Evolutionary conservation across 1,284 basidiomycete species (phyloP).

Genomic region (Trametes sp.): DNA sequence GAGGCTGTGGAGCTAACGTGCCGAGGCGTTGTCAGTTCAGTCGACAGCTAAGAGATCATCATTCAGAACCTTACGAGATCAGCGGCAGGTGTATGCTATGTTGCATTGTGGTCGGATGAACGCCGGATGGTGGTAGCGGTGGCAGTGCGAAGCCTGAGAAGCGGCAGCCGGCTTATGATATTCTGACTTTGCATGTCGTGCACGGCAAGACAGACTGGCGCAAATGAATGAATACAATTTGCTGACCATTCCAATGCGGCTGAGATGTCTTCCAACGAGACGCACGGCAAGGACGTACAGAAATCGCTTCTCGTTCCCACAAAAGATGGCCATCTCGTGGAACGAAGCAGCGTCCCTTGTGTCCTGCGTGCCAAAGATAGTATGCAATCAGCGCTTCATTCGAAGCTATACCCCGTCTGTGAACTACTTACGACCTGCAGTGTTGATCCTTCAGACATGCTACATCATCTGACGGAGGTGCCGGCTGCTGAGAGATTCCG

Average conservation of each 20-base stretch:
- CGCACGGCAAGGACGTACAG: neutral
- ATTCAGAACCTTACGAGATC: neutral
- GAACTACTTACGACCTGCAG: neutral
- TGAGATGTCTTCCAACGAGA: neutral
- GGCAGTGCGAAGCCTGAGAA: conserved; percentile 1
- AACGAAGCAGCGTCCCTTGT: neutral
- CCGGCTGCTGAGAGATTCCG: neutral
- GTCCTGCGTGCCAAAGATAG: neutral
- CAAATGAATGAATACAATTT: neutral
- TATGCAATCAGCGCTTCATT: neutral
- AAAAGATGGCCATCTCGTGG: neutral
- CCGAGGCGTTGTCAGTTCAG: neutral
- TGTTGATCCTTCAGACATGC: neutral
- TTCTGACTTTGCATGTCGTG: neutral
- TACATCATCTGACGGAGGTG: neutral
- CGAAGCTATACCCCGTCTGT: neutral
- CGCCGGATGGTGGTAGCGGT: neutral
- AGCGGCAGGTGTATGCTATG: neutral
- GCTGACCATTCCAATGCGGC: no score
- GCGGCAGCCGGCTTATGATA: neutral
- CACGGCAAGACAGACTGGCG: neutral
- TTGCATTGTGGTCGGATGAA: neutral
- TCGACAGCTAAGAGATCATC: conserved; percentile 2
- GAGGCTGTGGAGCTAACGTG: neutral
- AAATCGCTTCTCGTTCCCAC: neutral